Evolutionary conservation across 257 asterid species (phyloP).

Genomic region (Penstemon davidsonii): DNA sequence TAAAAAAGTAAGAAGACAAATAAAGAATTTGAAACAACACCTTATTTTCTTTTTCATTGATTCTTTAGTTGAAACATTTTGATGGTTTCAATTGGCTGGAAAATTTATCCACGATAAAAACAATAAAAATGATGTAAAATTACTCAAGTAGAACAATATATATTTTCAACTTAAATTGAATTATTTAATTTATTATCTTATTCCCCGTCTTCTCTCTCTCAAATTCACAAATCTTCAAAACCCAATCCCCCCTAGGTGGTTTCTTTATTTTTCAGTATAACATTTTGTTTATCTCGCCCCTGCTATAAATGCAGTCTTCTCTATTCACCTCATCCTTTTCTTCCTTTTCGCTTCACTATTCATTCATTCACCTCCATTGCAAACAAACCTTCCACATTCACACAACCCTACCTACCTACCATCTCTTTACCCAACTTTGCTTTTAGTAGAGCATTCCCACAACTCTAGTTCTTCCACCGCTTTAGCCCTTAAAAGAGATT

Average conservation of each 20-base stretch:
- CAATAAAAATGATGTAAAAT: too few relatives aligned
- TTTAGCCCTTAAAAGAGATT: constrained; percentile 39
- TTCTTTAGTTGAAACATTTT: too few relatives aligned
- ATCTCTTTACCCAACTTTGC: constrained; percentile 36
- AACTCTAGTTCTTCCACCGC: constrained; percentile 30
- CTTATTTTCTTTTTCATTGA: too few relatives aligned
- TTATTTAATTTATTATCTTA: too few relatives aligned
- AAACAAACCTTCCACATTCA: constrained; percentile 63
- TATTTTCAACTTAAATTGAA: background rate
- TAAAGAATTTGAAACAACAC: too few relatives aligned
- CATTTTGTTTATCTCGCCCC: too few relatives aligned
- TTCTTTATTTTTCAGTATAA: background rate
- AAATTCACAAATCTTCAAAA: too few relatives aligned
- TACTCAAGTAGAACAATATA: too few relatives aligned
- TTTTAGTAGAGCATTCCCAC: constrained; percentile 28
- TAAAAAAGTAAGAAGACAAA: too few relatives aligned
- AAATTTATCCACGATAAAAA: too few relatives aligned
- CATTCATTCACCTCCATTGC: constrained; percentile 67
- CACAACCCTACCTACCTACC: constrained; percentile 51
- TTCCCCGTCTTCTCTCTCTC: too few relatives aligned
- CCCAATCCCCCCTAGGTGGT: background rate
- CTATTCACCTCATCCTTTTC: constrained; percentile 23
- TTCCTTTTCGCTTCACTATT: constrained; percentile 45
- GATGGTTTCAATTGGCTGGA: too few relatives aligned
- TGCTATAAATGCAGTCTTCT: constrained; percentile 45